Base-by-base conservation (phyloP, 73 alveolate species). In the Paramecium sonneborni region DNA sequence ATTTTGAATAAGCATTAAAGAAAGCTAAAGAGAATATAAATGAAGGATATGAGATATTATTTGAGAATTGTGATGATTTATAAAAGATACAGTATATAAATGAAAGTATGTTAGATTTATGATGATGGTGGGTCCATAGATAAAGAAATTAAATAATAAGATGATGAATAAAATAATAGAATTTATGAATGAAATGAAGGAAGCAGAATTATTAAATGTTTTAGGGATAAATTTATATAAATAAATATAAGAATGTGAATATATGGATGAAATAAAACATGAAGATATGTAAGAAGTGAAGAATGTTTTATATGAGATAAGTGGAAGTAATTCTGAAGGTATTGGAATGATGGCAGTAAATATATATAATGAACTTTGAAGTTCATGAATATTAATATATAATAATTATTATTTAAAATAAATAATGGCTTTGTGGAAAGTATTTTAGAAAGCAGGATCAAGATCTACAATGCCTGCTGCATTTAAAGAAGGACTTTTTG, bases 51-150 rank as follows among this genome's bases (percentile, higher is more conserved):
- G 48, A 62, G 24, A 62, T 62, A 0, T 24, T 62, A 21, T 62
- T 62, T 62, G 84, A 62, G 12, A 62, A 62, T 62, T 62, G 84
- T 26, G 84, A 62, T 26, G 84, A 62, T 62, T 62, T 62, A 62
- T 32, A 62, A 62, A 62, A 62, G 44, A 62, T 62, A 62, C 84
- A 62, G 84, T 62, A 62, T 30, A 23, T 62, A 23, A 62, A 62
- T 52, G 11, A 12, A 23, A 9, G 4, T 12, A 30, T 62, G 0
- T 1, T 62, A 62, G 84, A 26, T 62, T 62, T 14, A 62, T 62
- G 84, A 62, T 62, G 84, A 32, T 62, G 39, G 84, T 32, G 6
- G 84, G 48, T 32, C 84, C 48, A 12, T 21, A 62, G 10, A 62
- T 62, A 24, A 62, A 62, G 5, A 62, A 32, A 62, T 32, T 62